These are phyloP conservation scores for Alternaria panax DNA, from an alignment of 2,329 filamentous ascomycete species.

Conservation along the genomic window DNA sequence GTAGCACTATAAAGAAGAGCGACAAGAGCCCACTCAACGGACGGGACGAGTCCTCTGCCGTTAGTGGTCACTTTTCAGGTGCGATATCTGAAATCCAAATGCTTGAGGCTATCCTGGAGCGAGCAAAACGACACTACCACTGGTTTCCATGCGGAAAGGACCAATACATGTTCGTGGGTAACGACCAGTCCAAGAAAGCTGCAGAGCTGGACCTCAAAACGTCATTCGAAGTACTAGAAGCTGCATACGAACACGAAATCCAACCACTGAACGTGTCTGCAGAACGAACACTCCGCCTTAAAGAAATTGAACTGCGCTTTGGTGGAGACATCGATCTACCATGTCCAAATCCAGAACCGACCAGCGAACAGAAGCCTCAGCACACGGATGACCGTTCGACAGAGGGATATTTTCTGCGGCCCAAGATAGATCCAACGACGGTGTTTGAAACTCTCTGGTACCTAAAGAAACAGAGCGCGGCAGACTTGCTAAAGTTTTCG, in stretches of 20 bases:
- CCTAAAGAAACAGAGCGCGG: neutral
- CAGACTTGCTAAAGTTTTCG: neutral
- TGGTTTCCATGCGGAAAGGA: neutral
- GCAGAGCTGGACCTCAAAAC: neutral
- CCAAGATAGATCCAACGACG: neutral
- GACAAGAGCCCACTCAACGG: no score
- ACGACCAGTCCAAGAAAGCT: neutral
- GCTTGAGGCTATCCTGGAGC: neutral
- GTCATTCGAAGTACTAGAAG: neutral
- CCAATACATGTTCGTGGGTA: neutral
- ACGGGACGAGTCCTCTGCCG: no score
- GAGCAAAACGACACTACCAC: neutral
- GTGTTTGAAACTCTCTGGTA: neutral
- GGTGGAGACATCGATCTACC: neutral
- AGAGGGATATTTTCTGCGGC: no score
- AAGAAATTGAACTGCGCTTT: neutral
- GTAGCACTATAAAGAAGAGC: no score
- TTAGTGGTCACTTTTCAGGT: neutral
- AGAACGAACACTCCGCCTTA: neutral
- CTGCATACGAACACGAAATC: neutral
- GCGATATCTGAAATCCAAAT: neutral
- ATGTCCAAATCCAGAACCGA: no score
- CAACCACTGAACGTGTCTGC: neutral
- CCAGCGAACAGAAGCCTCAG: no score
- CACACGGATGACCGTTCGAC: no score